A percentile compares a stretch with the other conserved stretches of the same genome.
Evolutionary conservation across 352 stramenopile genomes (phyloP).

Genomic region (Pythium coloratum): DNA sequence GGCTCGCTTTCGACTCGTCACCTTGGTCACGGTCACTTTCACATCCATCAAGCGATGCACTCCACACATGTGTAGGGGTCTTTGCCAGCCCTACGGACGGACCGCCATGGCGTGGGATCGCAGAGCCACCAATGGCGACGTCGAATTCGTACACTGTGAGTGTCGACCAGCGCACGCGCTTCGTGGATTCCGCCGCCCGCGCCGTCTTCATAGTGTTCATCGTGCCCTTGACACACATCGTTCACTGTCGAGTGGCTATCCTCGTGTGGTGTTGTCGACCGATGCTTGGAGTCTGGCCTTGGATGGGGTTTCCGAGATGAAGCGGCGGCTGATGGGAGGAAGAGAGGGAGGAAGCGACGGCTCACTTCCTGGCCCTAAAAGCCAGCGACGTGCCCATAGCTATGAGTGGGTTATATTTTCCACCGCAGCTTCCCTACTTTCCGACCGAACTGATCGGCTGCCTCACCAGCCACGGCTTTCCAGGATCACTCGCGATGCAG

Average conservation of each 20-base stretch:
- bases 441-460: slow-evolving; percentile 19
- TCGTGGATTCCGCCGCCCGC: slow-evolving; percentile 10
- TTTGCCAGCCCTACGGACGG: slow-evolving; percentile 30
- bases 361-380: slow-evolving; percentile 12
- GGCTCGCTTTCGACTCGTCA: neutral
- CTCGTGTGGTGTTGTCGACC: neutral
- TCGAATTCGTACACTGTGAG: slow-evolving; percentile 38
- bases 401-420: slow-evolving; percentile 33
- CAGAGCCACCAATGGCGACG: slow-evolving; percentile 25
- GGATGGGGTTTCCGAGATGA: slow-evolving; percentile 20
- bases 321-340: slow-evolving; percentile 1
- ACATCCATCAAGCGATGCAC: slow-evolving; percentile 12
- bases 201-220: neutral
- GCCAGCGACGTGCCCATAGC: neutral
- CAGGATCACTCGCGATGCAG: slow-evolving; percentile 11
- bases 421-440: slow-evolving; percentile 28
- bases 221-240: slow-evolving; percentile 7
- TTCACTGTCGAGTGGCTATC: neutral
- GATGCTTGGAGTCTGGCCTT: neutral
- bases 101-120: slow-evolving; percentile 29
- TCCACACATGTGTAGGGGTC: slow-evolving; percentile 25
- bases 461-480: slow-evolving; percentile 11
- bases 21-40: slow-evolving; percentile 5
- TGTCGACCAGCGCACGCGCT: slow-evolving; percentile 30
- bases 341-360: slow-evolving; percentile 1